Percentiles rank a stretch among this genome's conserved stretches.
Evolutionary conservation across 768 basidiomycete species (phyloP).

Genomic region (Suillus fuscotomentosus): DNA sequence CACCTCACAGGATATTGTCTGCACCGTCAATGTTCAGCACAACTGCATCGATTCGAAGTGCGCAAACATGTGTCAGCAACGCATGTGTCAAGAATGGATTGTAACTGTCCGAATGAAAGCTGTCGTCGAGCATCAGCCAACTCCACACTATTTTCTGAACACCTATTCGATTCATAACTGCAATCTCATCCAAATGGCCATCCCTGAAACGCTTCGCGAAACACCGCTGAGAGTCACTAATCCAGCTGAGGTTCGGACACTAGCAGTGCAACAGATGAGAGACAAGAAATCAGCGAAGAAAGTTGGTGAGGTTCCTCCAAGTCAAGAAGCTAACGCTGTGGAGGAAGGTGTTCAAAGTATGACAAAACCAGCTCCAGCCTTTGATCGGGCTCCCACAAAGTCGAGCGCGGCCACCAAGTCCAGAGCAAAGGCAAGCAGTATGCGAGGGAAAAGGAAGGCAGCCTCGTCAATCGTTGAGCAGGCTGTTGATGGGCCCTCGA

Average conservation of each 20-base stretch:
- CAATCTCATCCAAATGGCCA: slow-evolving; percentile 1
- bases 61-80: neutral
- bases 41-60: slow-evolving; percentile 14
- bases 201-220: slow-evolving; percentile 3
- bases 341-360: neutral
- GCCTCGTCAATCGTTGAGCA: neutral
- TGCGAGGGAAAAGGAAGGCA: neutral
- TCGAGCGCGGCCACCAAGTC: neutral
- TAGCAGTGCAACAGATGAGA: neutral
- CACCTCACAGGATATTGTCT: slow-evolving; percentile 13
- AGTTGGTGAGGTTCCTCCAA: neutral
- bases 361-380: neutral
- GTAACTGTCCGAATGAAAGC: slow-evolving; percentile 8
- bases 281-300: slow-evolving; percentile 1
- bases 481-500: neutral
- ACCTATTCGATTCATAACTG: slow-evolving; percentile 19
- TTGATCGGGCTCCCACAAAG: neutral
- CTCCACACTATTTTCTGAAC: slow-evolving; percentile 13
- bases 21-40: slow-evolving; percentile 17
- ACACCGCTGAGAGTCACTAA: neutral
- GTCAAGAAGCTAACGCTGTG: neutral
- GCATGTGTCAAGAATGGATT: slow-evolving; percentile 11
- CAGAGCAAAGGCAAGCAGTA: neutral
- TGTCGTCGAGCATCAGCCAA: slow-evolving; percentile 8
- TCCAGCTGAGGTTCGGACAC: neutral